Conservation (phyloP, 2,329 filamentous ascomycete species). For the Didymosphaeria variabile region DNA sequence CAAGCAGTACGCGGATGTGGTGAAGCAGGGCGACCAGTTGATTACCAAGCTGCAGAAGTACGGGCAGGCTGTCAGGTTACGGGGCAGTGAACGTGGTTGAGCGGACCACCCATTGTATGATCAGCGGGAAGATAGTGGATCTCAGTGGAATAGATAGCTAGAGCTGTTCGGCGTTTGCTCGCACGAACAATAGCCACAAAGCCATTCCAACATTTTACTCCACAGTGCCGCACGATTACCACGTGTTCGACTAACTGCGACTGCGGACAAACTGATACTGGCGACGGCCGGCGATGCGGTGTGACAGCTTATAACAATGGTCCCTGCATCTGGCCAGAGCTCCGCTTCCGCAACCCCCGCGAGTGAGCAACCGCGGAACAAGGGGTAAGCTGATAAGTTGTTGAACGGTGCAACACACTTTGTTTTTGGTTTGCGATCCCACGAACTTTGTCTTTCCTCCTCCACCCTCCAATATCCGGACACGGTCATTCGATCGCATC, state of each 20-base stretch:
- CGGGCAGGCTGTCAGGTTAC: conserved; percentile 91
- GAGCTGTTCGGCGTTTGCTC: conserved; percentile 25
- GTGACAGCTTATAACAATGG: conserved; percentile 11
- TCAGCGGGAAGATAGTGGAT: conserved; percentile 7
- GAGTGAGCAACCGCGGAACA: conserved; percentile 6
- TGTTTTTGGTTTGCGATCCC: conserved; percentile 1
- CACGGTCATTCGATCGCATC: conserved; percentile 8
- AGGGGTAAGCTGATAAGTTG: conserved; percentile 5
- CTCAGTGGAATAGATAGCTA: conserved; percentile 34
- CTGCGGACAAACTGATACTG: neutral
- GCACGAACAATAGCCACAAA: conserved; percentile 22
- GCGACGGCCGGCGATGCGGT: conserved; percentile 11
- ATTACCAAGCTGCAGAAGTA: conserved; percentile 99
- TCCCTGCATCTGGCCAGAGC: conserved; percentile 17
- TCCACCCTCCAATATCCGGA: neutral
- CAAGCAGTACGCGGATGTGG: conserved; percentile 98
- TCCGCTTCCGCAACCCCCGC: conserved; percentile 1
- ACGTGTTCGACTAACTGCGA: conserved; percentile 1
- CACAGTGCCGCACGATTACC: neutral
- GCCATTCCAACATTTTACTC: conserved; percentile 6
- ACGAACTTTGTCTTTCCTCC: conserved; percentile 7
- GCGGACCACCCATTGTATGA: conserved; percentile 5
- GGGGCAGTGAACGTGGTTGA: conserved; percentile 90
- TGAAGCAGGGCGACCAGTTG: conserved; percentile 95
- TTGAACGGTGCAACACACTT: conserved; percentile 3